phyloP scores from a whole-genome alignment of 139 green algal genomes.

The Micractinium sp. region DNA sequence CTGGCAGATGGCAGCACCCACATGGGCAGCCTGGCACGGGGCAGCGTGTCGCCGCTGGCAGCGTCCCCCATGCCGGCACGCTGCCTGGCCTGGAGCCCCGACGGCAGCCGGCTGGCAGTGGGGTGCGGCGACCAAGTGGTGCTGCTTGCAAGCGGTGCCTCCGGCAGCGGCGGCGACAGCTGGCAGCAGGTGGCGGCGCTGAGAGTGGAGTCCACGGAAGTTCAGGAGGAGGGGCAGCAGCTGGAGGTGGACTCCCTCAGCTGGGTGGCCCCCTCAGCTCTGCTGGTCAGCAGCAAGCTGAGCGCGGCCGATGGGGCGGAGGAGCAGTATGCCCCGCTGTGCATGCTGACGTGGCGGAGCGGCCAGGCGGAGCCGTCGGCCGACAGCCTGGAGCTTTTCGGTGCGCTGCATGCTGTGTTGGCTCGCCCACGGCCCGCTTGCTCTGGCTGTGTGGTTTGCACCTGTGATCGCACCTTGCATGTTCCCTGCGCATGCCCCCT shows the following conservation, averaged over 20 bases:
- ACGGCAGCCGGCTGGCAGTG: constrained; percentile 35
- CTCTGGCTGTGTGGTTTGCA: neutral
- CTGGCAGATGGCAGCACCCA: constrained; percentile 9
- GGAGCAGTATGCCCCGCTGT: constrained; percentile 28
- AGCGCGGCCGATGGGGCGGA: neutral
- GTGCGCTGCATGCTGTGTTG: neutral
- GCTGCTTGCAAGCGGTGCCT: neutral
- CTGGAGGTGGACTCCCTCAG: constrained; percentile 30
- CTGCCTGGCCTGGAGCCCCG: constrained; percentile 37
- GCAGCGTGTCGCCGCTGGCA: neutral
- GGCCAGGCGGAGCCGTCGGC: neutral
- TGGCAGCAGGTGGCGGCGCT: neutral
- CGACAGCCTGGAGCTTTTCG: constrained; percentile 11
- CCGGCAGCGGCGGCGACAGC: neutral
- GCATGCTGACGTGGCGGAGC: constrained; percentile 35
- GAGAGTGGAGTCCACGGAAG: neutral
- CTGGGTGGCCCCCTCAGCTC: neutral
- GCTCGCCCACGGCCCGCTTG: too few species aligned
- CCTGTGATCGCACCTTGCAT: neutral
- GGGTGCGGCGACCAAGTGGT: constrained; percentile 23
- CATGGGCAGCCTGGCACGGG: neutral
- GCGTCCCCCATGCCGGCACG: neutral
- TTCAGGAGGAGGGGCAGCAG: constrained; percentile 3
- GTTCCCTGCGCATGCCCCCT: too few species aligned
- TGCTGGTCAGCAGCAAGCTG: constrained; percentile 26